A percentile compares a stretch with the other conserved stretches of the same genome.
phyloP scores from a whole-genome alignment of 345 rosid species.

The Physaria fendleri region DNA sequence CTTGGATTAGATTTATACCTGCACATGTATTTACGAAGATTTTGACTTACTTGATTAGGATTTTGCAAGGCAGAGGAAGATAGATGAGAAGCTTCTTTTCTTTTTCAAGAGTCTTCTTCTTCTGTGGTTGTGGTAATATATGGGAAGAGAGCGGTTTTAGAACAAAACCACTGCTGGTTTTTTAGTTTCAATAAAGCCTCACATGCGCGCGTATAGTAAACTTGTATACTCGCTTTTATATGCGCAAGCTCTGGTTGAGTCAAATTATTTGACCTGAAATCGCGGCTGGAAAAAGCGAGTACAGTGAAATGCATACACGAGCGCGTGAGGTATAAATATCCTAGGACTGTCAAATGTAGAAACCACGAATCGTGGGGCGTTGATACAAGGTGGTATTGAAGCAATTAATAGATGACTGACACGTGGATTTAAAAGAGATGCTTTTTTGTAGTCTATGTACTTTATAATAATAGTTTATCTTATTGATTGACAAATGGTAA shows the following conservation, averaged over 20 bases:
- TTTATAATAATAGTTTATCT: not conserved
- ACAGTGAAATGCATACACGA: not conserved
- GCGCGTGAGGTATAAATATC: slow-evolving; percentile 25
- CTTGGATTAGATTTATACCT: not conserved
- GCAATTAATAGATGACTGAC: slow-evolving; percentile 15
- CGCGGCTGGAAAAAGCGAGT: slow-evolving; percentile 9
- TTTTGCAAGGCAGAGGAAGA: slow-evolving; percentile 18
- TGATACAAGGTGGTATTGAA: slow-evolving; percentile 19
- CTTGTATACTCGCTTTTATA: not conserved
- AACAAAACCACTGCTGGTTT: slow-evolving; percentile 34
- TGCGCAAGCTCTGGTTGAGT: slow-evolving; percentile 11
- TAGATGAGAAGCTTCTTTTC: slow-evolving; percentile 17
- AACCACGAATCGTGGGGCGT: slow-evolving; percentile 23
- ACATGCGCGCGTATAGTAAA: not conserved
- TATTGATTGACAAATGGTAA: not conserved
- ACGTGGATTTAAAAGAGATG: slow-evolving; percentile 9
- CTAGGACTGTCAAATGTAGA: slow-evolving; percentile 14
- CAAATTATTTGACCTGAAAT: slow-evolving; percentile 15
- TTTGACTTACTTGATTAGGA: slow-evolving; percentile 32
- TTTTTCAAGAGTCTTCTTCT: not conserved
- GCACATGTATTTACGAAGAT: slow-evolving; percentile 1
- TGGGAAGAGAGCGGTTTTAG: slow-evolving; percentile 14
- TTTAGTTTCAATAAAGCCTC: not conserved
- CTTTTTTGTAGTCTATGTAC: slow-evolving; percentile 9
- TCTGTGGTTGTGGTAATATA: slow-evolving; percentile 10